Conservation (phyloP, 2,329 filamentous ascomycete species). For the Epichloe elymi region DNA sequence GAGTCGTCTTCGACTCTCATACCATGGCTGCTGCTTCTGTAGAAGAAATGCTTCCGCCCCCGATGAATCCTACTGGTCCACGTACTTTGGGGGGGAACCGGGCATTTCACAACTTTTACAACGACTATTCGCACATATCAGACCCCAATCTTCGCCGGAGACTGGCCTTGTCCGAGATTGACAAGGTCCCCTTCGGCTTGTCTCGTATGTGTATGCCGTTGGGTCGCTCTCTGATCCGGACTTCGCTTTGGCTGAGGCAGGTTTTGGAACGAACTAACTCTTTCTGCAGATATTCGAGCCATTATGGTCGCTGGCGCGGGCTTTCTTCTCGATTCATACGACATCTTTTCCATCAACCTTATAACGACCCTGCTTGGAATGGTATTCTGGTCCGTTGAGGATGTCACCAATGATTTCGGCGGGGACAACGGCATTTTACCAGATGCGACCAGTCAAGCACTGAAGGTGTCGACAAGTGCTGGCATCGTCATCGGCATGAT, state of each 20-base stretch:
- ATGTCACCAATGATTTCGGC: slow-evolving; percentile 31
- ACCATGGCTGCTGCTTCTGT: slow-evolving; percentile 18
- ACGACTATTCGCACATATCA: slow-evolving; percentile 49
- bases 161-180: slow-evolving; percentile 64
- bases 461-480: slow-evolving; percentile 70
- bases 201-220: slow-evolving; percentile 35
- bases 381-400: slow-evolving; percentile 53
- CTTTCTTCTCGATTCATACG: slow-evolving; percentile 75
- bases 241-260: background rate
- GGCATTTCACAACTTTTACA: slow-evolving; percentile 64
- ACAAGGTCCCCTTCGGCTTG: slow-evolving; percentile 64
- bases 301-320: slow-evolving; percentile 67
- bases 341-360: slow-evolving; percentile 69
- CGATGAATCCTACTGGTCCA: slow-evolving; percentile 20
- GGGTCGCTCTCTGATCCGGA: background rate
- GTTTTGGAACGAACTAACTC: background rate
- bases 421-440: slow-evolving; percentile 47
- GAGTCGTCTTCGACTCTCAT: slow-evolving; percentile 4
- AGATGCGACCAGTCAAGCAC: slow-evolving; percentile 51
- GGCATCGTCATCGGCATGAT: slow-evolving; percentile 71
- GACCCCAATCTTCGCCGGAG: slow-evolving; percentile 68
- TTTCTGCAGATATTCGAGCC: slow-evolving; percentile 45
- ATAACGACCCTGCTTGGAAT: slow-evolving; percentile 60
- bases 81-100: slow-evolving; percentile 53
- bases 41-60: slow-evolving; percentile 29